A percentile compares a stretch with the other conserved stretches of the same genome.
Evolutionary conservation across 2,329 filamentous ascomycete species (phyloP).

Genomic region (Cercospora berteroae): DNA sequence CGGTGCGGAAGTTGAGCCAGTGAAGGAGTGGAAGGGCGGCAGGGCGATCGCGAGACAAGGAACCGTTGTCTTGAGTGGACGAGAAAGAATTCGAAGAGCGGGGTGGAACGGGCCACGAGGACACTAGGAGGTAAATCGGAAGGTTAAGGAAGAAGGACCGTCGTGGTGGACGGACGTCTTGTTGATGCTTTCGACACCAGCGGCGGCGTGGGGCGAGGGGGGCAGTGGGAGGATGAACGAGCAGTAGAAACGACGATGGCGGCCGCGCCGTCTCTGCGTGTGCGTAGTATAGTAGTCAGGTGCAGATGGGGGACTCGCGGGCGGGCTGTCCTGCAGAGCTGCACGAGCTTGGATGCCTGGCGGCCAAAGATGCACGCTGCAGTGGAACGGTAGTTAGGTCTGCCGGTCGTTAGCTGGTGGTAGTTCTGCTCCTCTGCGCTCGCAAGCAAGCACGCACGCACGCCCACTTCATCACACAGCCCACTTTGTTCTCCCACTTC

Average conservation of each 20-base stretch:
- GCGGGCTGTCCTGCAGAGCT: constrained; percentile 10
- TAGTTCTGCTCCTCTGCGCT: neutral
- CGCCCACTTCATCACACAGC: constrained; percentile 1
- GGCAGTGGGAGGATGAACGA: neutral
- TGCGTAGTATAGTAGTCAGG: constrained; percentile 6
- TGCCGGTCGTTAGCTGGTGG: neutral
- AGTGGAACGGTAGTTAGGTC: neutral
- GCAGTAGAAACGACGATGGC: neutral
- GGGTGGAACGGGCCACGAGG: constrained; percentile 12
- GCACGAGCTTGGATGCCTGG: constrained; percentile 9
- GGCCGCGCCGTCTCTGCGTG: neutral
- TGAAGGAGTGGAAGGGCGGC: constrained; percentile 18
- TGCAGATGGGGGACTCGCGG: neutral
- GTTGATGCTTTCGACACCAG: neutral
- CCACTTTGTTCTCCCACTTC: constrained; percentile 7
- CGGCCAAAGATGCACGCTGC: neutral
- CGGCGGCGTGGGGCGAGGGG: neutral
- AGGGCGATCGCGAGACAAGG: constrained; percentile 17
- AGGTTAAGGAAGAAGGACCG: constrained; percentile 1
- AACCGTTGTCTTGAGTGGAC: constrained; percentile 17
- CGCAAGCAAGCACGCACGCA: neutral
- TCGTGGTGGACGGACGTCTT: neutral
- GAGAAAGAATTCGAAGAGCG: constrained; percentile 15
- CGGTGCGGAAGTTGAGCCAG: constrained; percentile 9
- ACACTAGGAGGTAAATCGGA: constrained; percentile 1